Evolutionary conservation across 2,329 filamentous ascomycete genomes (phyloP).

Genomic region (Sphaerulina musiva): DNA sequence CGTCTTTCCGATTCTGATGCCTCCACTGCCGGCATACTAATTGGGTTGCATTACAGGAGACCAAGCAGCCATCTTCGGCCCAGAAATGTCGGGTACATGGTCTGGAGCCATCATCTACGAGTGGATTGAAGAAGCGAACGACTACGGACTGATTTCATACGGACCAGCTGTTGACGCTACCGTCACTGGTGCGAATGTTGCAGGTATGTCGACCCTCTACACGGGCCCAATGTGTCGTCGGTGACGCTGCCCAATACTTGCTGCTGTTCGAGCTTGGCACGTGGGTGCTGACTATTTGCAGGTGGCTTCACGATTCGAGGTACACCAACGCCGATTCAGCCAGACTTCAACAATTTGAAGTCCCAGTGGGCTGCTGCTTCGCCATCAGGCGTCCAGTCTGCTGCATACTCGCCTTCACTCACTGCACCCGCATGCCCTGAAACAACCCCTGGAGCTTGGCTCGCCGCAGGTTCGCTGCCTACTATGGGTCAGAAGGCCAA

Average conservation of each 20-base stretch:
- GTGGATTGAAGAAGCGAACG: slow-evolving; percentile 78
- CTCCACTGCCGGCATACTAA: background rate
- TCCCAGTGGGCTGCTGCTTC: slow-evolving; percentile 66
- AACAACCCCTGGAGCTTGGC: slow-evolving; percentile 64
- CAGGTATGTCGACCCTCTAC: slow-evolving; percentile 26
- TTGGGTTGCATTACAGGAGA: slow-evolving; percentile 41
- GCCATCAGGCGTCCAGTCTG: slow-evolving; percentile 61
- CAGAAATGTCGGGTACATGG: slow-evolving; percentile 62
- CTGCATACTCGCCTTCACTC: slow-evolving; percentile 57
- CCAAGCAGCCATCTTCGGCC: slow-evolving; percentile 68
- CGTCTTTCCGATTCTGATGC: background rate
- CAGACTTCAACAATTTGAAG: slow-evolving; percentile 74
- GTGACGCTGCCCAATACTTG: too few relatives aligned
- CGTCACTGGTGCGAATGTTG: slow-evolving; percentile 36
- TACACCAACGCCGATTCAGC: slow-evolving; percentile 63
- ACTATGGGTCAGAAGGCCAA: slow-evolving; percentile 48
- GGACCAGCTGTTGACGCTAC: slow-evolving; percentile 52
- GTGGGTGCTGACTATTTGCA: too few relatives aligned
- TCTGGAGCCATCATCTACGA: slow-evolving; percentile 82
- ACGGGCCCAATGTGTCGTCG: too few relatives aligned
- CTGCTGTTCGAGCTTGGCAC: too few relatives aligned
- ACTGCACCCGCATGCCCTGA: slow-evolving; percentile 64
- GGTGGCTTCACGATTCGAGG: slow-evolving; percentile 66
- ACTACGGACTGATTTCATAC: slow-evolving; percentile 75
- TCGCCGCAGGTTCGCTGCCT: slow-evolving; percentile 64